These are phyloP conservation scores for Sambucus nigra DNA, from an alignment of 129 eudicot species.

Conservation along the genomic window DNA sequence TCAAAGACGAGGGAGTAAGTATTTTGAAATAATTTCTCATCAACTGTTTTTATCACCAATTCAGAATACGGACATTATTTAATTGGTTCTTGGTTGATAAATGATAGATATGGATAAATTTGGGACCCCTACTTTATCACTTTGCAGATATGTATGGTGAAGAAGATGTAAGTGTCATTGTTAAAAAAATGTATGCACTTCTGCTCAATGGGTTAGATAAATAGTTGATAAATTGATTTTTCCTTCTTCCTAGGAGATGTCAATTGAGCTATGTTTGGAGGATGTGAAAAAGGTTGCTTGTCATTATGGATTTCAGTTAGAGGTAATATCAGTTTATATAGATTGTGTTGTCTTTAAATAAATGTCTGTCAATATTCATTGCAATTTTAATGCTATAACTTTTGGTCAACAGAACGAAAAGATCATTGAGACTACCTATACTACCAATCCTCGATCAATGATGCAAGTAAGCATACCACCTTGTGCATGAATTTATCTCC, in stretches of 20 bases:
- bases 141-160: conserved; percentile 79
- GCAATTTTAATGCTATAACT: not conserved
- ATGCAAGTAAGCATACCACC: conserved; percentile 67
- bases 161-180: conserved; percentile 55
- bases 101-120: conserved; percentile 91
- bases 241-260: conserved; percentile 56
- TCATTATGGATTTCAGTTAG: conserved; percentile 73
- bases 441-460: conserved; percentile 78
- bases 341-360: not conserved
- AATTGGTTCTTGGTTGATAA: too few species aligned
- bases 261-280: conserved; percentile 91
- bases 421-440: conserved; percentile 80
- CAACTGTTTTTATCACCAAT: not conserved
- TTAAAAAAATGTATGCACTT: conserved; percentile 1
- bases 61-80: not conserved
- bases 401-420: conserved; percentile 47
- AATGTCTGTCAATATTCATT: not conserved
- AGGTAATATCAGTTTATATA: conserved; percentile 34
- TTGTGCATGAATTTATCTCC: not conserved
- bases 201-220: conserved; percentile 2
- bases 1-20: conserved; percentile 96
- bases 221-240: conserved; percentile 4
- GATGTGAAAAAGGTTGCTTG: conserved; percentile 78
- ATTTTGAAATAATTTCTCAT: conserved; percentile 7
- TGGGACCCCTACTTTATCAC: conserved; percentile 97